Evolutionary conservation across 2,329 filamentous ascomycete genomes (phyloP), one percentile per base, ranked within the genome.

Genomic region (Sporothrix brasiliensis): DNA sequence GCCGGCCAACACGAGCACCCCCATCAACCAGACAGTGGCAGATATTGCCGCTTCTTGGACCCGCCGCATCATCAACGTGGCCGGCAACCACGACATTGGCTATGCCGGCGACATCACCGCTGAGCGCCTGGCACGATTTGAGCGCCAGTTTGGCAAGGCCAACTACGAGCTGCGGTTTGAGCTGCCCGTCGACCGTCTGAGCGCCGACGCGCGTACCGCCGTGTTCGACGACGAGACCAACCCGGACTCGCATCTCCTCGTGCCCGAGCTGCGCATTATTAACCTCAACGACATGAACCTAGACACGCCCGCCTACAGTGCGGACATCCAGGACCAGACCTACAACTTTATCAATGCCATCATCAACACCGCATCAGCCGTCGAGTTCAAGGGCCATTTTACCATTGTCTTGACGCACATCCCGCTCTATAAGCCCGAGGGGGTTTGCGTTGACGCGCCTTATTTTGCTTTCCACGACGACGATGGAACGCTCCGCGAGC

Each of bases 61-160:
- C n/a, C 85, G 83, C 53, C 87, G 91, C 69, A 85, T 97, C 73
- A 93, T 99, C 78, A 96, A 97, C 75, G 88, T 98, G 34, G 93
- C 89, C 0, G 95, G 95, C 1, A 99, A 99, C 77, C 95, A 99
- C 78, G 95, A 99, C 79, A 90, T 99, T 76, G 95, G 95, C 47
- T 99, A 99, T 78, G 93, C 94, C 0, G 95, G 95, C 3, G 95
- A 99, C 79, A 85, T 98, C 72, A 93, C 91, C 53, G 81, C 85
- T n/a, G 84, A 88, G 72, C 88, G 93, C 3, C 84, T 97, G 69
- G 83, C 87, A 39, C 87, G 95, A 1, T 99, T 98, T 77, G 93
- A 97, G 80, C 84, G 86, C 27, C 86, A 87, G 1, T 99, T 97
- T 81, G 95, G 95, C 70, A 92, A 89, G 74, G 88, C 92, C 21